A percentile compares a stretch with the other conserved stretches of the same genome.
Evolutionary conservation across 2,329 filamentous ascomycete species (phyloP).

Genomic region (Aspergillus quadrilineatus): DNA sequence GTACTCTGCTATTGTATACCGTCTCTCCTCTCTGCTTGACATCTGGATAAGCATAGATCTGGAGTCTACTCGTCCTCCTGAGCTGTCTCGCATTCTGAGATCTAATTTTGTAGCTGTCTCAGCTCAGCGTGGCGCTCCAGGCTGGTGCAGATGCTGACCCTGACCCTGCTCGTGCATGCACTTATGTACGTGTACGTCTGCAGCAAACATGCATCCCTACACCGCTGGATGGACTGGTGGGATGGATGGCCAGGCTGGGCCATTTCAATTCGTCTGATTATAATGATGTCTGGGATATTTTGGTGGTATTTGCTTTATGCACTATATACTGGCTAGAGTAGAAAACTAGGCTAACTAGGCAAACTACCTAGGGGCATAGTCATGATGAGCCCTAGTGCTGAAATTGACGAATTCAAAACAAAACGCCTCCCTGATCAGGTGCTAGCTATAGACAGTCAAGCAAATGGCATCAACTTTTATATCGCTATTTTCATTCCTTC

Average conservation of each 20-base stretch:
- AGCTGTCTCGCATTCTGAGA: too few species aligned
- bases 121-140: too few species aligned
- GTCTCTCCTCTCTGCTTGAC: too few species aligned
- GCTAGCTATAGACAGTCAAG: neutral
- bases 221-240: neutral
- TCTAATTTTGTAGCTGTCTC: too few species aligned
- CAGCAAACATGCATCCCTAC: neutral
- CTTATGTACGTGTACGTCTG: neutral
- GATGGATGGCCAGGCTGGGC: too few species aligned
- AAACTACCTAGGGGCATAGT: neutral
- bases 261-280: too few species aligned
- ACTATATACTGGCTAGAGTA: neutral
- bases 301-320: neutral
- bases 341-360: neutral
- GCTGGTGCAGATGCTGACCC: too few species aligned
- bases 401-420: neutral
- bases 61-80: too few species aligned
- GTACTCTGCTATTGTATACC: too few species aligned
- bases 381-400: neutral
- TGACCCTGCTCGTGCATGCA: too few species aligned
- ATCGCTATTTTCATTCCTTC: neutral
- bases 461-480: constrained; percentile 4
- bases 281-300: too few species aligned
- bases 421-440: neutral
- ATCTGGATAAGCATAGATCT: too few species aligned